A percentile compares a stretch with the other conserved stretches of the same genome.
Conservation (phyloP, 768 basidiomycete genomes). For the Lactifluus echinatus region DNA sequence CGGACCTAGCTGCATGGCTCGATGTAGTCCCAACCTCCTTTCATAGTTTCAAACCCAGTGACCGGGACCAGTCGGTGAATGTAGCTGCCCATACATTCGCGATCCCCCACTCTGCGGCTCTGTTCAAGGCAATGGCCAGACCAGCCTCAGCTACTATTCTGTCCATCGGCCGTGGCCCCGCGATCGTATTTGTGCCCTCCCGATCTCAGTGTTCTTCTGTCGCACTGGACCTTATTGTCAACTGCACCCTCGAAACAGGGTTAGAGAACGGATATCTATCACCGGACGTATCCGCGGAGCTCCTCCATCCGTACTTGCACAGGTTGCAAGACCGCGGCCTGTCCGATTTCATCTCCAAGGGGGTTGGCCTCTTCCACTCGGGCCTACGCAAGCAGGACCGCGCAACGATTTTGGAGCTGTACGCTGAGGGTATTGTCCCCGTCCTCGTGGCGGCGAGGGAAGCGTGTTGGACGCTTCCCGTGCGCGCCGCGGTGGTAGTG, state of each 20-base stretch:
- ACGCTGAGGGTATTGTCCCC: slow-evolving; percentile 66
- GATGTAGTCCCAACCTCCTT: slow-evolving; percentile 52
- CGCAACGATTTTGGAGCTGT: slow-evolving; percentile 68
- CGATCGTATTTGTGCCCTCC: slow-evolving; percentile 86
- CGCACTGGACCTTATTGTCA: slow-evolving; percentile 80
- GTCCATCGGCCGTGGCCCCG: slow-evolving; percentile 36
- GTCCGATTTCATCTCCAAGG: slow-evolving; percentile 68
- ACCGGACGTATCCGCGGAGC: slow-evolving; percentile 37
- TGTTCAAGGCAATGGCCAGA: slow-evolving; percentile 89
- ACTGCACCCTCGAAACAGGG: slow-evolving; percentile 69
- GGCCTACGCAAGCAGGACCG: slow-evolving; percentile 62
- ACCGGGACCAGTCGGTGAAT: slow-evolving; percentile 72
- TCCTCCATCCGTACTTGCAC: slow-evolving; percentile 49
- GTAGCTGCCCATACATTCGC: slow-evolving; percentile 70
- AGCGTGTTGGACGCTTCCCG: slow-evolving; percentile 82
- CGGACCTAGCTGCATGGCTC: slow-evolving; percentile 79
- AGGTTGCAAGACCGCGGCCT: slow-evolving; percentile 56
- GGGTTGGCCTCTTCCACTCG: slow-evolving; percentile 82
- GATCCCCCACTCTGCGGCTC: slow-evolving; percentile 74
- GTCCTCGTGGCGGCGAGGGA: slow-evolving; percentile 80
- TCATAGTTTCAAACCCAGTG: slow-evolving; percentile 72
- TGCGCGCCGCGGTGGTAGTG: slow-evolving; percentile 71
- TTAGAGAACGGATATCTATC: slow-evolving; percentile 62
- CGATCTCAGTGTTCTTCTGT: slow-evolving; percentile 62
- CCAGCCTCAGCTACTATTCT: slow-evolving; percentile 76